Evolutionary conservation across 1,284 basidiomycete species (phyloP).

Genomic region (Paramarasmius palmivorus): DNA sequence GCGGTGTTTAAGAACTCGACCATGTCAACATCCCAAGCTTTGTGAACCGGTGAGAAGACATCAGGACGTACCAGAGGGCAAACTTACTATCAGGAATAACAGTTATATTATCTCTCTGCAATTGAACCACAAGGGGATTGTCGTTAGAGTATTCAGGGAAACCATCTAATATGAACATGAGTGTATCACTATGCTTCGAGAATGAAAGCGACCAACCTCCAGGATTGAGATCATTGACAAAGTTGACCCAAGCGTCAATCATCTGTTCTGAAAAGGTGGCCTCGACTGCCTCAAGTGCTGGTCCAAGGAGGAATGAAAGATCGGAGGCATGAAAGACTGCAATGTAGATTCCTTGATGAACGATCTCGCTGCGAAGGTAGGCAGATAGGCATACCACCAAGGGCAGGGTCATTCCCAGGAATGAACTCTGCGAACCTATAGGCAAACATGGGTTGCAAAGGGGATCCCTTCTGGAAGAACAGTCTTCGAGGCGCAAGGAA

Average conservation of each 20-base stretch:
- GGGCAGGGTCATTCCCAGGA: constrained; percentile 42
- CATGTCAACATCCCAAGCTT: constrained; percentile 44
- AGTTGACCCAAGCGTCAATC: constrained; percentile 54
- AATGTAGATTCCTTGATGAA: neutral
- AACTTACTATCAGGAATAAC: constrained; percentile 48
- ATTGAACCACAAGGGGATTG: constrained; percentile 41
- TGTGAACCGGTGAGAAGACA: neutral
- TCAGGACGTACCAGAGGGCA: neutral
- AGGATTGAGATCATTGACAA: constrained; percentile 52
- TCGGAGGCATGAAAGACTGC: constrained; percentile 54
- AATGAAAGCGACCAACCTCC: constrained; percentile 36
- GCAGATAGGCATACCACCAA: constrained; percentile 37
- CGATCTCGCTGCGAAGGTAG: neutral
- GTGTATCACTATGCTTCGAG: constrained; percentile 1
- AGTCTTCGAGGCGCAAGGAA: constrained; percentile 49
- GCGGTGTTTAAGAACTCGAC: constrained; percentile 43
- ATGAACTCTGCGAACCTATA: constrained; percentile 59
- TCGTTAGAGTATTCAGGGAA: constrained; percentile 43
- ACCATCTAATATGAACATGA: constrained; percentile 26
- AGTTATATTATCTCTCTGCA: constrained; percentile 50
- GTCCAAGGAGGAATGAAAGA: constrained; percentile 47
- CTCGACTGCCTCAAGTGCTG: constrained; percentile 42
- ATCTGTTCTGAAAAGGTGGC: constrained; percentile 44
- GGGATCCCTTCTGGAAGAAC: constrained; percentile 48
- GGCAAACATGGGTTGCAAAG: constrained; percentile 47